A percentile compares a stretch with the other conserved stretches of the same genome.
phyloP scores from a whole-genome alignment of 805 yeast genomes.

The Pachysolen tannophilus region DNA sequence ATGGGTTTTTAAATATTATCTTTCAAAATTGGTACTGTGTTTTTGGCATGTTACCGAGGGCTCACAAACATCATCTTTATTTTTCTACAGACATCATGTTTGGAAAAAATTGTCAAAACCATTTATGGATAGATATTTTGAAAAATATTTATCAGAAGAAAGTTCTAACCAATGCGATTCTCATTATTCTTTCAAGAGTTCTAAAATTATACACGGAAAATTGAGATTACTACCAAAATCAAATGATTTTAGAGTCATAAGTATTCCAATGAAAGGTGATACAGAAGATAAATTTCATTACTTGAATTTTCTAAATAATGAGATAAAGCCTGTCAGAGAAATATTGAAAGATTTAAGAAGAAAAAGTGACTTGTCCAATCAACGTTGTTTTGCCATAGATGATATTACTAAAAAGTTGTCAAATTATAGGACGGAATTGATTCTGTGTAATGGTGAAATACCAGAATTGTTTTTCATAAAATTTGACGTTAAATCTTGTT shows the following conservation, averaged over 20 bases:
- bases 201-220: constrained; percentile 28
- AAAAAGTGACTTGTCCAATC: constrained; percentile 8
- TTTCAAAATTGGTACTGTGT: constrained; percentile 37
- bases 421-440: constrained; percentile 24
- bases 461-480: constrained; percentile 46
- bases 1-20: constrained; percentile 49
- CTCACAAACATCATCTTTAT: constrained; percentile 28
- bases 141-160: constrained; percentile 23
- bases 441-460: constrained; percentile 13
- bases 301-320: constrained; percentile 24
- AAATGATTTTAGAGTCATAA: constrained; percentile 50
- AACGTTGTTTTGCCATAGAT: constrained; percentile 24
- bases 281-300: constrained; percentile 25
- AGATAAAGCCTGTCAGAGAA: constrained; percentile 35
- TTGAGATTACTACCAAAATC: constrained; percentile 54
- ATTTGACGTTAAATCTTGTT: constrained; percentile 73
- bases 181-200: constrained; percentile 11
- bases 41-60: constrained; percentile 66
- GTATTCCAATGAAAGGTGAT: constrained; percentile 40
- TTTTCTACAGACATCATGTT: constrained; percentile 47
- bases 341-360: constrained; percentile 26
- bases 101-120: constrained; percentile 43
- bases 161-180: constrained; percentile 8
- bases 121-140: constrained; percentile 36
- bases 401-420: constrained; percentile 35